Conservation (phyloP, 2,329 filamentous ascomycete genomes). For the Sphaceloma murrayae region DNA sequence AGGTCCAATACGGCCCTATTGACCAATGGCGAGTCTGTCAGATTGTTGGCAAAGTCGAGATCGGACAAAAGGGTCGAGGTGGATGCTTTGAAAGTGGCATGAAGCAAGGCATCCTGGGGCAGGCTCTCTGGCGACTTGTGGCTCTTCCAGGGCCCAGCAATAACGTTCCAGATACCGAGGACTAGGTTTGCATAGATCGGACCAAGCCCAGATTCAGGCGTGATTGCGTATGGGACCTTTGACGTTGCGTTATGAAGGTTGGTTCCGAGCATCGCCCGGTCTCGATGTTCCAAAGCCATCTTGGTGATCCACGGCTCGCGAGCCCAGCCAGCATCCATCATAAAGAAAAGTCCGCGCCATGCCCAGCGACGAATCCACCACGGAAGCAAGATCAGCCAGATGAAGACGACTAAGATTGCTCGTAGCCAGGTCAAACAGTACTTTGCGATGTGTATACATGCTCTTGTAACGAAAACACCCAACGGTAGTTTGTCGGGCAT, state of each 20-base stretch:
- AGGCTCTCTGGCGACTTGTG: not conserved
- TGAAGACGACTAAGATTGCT: constrained; percentile 64
- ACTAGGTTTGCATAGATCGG: constrained; percentile 7
- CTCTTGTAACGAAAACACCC: constrained; percentile 69
- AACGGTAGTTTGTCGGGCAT: constrained; percentile 82
- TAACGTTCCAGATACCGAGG: constrained; percentile 6
- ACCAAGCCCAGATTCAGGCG: not conserved
- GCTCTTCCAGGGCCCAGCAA: constrained; percentile 6
- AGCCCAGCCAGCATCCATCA: constrained; percentile 67
- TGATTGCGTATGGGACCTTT: not conserved
- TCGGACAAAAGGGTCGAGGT: constrained; percentile 41
- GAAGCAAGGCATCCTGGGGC: not conserved
- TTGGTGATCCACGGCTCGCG: constrained; percentile 30
- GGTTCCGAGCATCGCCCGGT: not conserved
- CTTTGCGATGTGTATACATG: constrained; percentile 60
- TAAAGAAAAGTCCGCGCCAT: constrained; percentile 92
- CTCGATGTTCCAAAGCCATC: constrained; percentile 14
- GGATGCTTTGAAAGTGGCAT: constrained; percentile 7
- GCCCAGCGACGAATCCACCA: constrained; percentile 84
- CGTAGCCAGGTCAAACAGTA: constrained; percentile 71
- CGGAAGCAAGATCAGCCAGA: constrained; percentile 84
- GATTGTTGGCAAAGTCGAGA: constrained; percentile 42
- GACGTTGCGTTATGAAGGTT: not conserved
- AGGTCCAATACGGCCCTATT: constrained; percentile 76
- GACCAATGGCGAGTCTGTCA: constrained; percentile 58